Conservation (phyloP, 305 asterid species). For the Ilex paraguariensis region DNA sequence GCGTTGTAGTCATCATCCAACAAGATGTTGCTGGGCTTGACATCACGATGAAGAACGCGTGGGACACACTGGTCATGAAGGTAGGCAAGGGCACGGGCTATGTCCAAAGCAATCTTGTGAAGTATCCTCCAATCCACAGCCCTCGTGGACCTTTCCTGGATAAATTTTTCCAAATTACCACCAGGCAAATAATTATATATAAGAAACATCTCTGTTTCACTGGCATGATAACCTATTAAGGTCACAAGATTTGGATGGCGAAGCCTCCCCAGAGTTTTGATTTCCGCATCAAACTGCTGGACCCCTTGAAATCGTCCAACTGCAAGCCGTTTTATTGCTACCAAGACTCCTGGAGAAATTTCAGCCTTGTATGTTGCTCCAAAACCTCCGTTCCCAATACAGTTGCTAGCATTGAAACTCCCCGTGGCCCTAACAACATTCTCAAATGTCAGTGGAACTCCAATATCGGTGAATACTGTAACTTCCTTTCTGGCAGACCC, state of each 20-base stretch:
- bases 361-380: constrained; percentile 5
- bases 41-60: constrained; percentile 4
- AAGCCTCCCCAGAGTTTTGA: constrained; percentile 16
- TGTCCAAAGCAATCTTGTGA: constrained; percentile 1
- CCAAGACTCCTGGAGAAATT: not conserved
- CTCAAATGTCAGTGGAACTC: not conserved
- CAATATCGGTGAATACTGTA: constrained; percentile 2
- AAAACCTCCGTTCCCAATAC: constrained; percentile 4
- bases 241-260: constrained; percentile 19
- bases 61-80: constrained; percentile 1
- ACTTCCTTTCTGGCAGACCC: constrained; percentile 3
- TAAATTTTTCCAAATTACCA: constrained; percentile 12
- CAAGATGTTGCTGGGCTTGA: constrained; percentile 4
- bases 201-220: constrained; percentile 19
- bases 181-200: constrained; percentile 18
- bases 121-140: constrained; percentile 1
- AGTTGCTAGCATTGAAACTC: not conserved
- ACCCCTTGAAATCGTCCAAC: constrained; percentile 13
- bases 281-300: constrained; percentile 19
- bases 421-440: not conserved
- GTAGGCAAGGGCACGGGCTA: constrained; percentile 5
- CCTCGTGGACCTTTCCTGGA: constrained; percentile 2
- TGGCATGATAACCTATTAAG: constrained; percentile 17
- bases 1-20: not conserved
- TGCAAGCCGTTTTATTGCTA: constrained; percentile 1